Evolutionary conservation across 2,329 filamentous ascomycete species (phyloP), one percentile per base, ranked within the genome.

Genomic region (Epichloe coenophiala): DNA sequence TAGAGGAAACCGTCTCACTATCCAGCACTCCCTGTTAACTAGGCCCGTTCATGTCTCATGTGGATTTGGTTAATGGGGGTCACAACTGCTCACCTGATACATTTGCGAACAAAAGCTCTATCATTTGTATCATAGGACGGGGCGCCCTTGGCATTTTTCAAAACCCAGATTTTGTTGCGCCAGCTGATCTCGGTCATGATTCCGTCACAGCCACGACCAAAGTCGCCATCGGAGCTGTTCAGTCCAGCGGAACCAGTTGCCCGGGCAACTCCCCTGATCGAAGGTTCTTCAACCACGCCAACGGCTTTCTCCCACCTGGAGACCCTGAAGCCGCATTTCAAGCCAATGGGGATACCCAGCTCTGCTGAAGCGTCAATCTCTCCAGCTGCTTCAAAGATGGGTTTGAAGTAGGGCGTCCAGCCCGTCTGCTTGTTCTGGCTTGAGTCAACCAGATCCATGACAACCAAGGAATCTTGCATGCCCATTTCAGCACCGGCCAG

Each of bases 401-500:
- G 62, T 51, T 57, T 59, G 51, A 65, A 61, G 45, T 61, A 58
- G 4, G 63, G 63, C 3, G 55, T 50, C 55, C 58, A 63, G 45
- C 58, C 58, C 11, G 49, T 48, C 8, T 53, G 50, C 35, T 51
- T 52, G 48, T 51, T 61, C 12, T 55, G 53, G 15, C 35, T 46
- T 2, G 53, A 44, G 42, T 61, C 52, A 27, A 61, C 54, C 23
- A 63, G 51, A 51, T 63, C 57, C 27, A 63, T 53, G 11, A 54
- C 49, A 8, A 48, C 46, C 37, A 43, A 21, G 11, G 49, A 27
- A 23, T 40, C 49, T 23, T 53, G 52, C 38, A 51, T 13, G 37
- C 43, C 46, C 56, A 64, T 59, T 48, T 64, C 61, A 5, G 58
- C 63, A 7, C 63, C 61, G 9, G 58, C 62, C 17, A 65, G 56